phyloP scores from a whole-genome alignment of 768 basidiomycete species.

The Tylopilus felleus region DNA sequence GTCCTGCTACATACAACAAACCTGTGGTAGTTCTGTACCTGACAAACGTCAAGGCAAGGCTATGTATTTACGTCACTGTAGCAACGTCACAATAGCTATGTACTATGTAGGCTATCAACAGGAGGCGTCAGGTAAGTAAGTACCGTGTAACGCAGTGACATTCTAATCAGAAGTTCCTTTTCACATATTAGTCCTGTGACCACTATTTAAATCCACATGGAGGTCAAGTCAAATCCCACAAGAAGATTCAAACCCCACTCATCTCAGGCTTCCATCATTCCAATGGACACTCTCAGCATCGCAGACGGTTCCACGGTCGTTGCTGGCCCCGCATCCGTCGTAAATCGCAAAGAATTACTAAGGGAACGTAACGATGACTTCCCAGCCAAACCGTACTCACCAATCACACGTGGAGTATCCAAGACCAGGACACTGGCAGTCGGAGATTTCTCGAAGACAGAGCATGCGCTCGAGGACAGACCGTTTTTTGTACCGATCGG shows the following conservation, averaged over 20 bases:
- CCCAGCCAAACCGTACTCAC: constrained; percentile 20
- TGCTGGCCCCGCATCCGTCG: constrained; percentile 33
- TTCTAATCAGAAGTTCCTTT: neutral
- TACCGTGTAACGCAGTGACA: neutral
- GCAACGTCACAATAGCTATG: no score
- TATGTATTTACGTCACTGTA: no score
- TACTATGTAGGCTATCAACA: no score
- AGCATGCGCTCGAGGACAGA: constrained; percentile 52
- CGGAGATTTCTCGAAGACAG: constrained; percentile 43
- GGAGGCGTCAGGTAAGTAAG: no score
- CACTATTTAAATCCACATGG: neutral
- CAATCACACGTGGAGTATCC: constrained; percentile 8
- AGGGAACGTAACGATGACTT: constrained; percentile 18
- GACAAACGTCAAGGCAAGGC: no score
- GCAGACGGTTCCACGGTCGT: constrained; percentile 47
- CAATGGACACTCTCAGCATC: constrained; percentile 35
- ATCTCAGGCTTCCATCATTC: neutral
- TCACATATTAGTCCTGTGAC: neutral
- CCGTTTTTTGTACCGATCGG: constrained; percentile 72
- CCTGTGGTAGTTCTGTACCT: no score
- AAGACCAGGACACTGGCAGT: constrained; percentile 10
- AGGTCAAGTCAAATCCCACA: neutral
- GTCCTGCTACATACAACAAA: no score
- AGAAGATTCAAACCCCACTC: neutral
- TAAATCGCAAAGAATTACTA: constrained; percentile 24